Conservation (phyloP, 331 rosid genomes). For the Telfairia occidentalis region DNA sequence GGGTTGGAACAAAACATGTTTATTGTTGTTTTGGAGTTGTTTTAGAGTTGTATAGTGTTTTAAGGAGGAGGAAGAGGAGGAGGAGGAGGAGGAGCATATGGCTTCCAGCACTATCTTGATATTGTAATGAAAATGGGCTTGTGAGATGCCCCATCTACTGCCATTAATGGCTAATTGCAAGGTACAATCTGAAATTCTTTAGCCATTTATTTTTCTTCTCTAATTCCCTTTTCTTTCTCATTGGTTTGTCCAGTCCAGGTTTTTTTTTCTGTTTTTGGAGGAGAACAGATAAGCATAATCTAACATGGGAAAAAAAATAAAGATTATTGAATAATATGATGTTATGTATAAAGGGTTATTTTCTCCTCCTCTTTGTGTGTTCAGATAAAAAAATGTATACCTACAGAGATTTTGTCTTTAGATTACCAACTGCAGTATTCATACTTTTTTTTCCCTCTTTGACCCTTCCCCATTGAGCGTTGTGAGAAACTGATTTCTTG, state of each 20-base stretch:
- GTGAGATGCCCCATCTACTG: slow-evolving; percentile 69
- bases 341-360: background rate
- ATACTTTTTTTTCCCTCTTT: background rate
- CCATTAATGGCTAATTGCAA: slow-evolving; percentile 23
- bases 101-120: slow-evolving; percentile 73
- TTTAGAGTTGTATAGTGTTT: no score
- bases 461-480: background rate
- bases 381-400: slow-evolving; percentile 19
- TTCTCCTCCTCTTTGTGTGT: background rate
- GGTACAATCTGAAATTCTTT: slow-evolving; percentile 28
- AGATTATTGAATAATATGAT: background rate
- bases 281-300: slow-evolving; percentile 17
- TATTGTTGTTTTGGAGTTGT: no score
- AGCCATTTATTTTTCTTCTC: background rate
- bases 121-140: slow-evolving; percentile 90
- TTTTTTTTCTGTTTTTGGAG: background rate
- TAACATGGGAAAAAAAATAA: background rate
- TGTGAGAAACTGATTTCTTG: background rate
- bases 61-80: slow-evolving; percentile 30
- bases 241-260: slow-evolving; percentile 36
- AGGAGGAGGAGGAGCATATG: slow-evolving; percentile 33
- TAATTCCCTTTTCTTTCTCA: slow-evolving; percentile 18
- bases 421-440: slow-evolving; percentile 7
- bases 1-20: no score
- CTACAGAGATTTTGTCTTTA: slow-evolving; percentile 15